A percentile compares a stretch with the other conserved stretches of the same genome.
phyloP scores from a whole-genome alignment of 1,139 yeast species.

The Zygoascus sp. region DNA sequence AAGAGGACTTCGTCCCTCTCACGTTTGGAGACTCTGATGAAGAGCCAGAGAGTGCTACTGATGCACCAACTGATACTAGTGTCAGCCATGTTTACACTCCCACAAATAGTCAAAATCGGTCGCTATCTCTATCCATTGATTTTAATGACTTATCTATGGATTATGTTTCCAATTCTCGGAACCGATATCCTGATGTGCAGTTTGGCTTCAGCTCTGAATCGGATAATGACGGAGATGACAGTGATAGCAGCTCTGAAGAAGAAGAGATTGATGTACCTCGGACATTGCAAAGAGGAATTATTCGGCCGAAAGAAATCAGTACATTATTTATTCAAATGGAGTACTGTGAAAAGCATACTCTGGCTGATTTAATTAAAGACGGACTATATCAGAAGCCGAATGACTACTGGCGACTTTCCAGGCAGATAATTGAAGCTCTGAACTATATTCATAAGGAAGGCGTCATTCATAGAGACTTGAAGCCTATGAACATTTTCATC shows the following conservation, averaged over 20 bases:
- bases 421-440: conserved; percentile 88
- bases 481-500: conserved; percentile 93
- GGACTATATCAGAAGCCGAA: conserved; percentile 68
- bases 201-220: conserved; percentile 28
- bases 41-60: not conserved
- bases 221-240: conserved; percentile 21
- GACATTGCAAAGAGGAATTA: conserved; percentile 5
- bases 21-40: conserved; percentile 15
- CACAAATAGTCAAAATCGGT: not conserved
- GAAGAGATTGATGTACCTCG: conserved; percentile 5
- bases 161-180: conserved; percentile 30
- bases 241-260: conserved; percentile 18
- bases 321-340: conserved; percentile 92
- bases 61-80: conserved; percentile 2
- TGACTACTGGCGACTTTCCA: conserved; percentile 83
- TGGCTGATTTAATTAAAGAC: conserved; percentile 75
- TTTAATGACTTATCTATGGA: conserved; percentile 24
- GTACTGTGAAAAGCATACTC: conserved; percentile 91
- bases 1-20: conserved; percentile 47
- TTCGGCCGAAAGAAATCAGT: conserved; percentile 33
- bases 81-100: not conserved
- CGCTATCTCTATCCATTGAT: conserved; percentile 5
- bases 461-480: conserved; percentile 89
- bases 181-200: conserved; percentile 28
- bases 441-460: conserved; percentile 91